Conservation (phyloP, 139 green algal genomes). For the Closterium sp. region DNA sequence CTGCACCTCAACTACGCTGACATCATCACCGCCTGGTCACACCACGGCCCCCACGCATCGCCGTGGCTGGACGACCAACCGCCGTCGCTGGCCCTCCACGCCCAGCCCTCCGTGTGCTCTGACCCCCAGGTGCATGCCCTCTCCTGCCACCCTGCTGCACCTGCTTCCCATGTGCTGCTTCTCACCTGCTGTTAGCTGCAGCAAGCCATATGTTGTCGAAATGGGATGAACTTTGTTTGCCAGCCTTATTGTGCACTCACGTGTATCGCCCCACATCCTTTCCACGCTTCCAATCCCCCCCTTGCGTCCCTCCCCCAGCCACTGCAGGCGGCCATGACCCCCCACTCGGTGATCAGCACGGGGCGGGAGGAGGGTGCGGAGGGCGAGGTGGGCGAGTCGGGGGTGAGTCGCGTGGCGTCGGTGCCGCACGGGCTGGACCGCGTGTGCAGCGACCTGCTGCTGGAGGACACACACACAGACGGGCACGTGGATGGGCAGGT, state of each 20-base stretch:
- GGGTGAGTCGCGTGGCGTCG: not conserved
- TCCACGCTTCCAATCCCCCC: not conserved
- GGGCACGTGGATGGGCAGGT: not conserved
- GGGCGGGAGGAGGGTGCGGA: not conserved
- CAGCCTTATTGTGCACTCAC: not conserved
- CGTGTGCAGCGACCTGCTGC: not conserved
- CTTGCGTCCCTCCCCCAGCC: not conserved
- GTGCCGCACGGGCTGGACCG: not conserved
- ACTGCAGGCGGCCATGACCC: not conserved
- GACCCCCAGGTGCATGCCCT: not conserved
- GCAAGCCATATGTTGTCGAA: too few species aligned
- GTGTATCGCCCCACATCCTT: not conserved
- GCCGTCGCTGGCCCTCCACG: not conserved
- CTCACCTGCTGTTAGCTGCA: too few species aligned
- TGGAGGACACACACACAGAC: not conserved
- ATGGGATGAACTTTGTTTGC: too few species aligned
- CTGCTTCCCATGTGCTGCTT: not conserved
- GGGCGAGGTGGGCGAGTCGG: not conserved
- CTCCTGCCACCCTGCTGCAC: too few species aligned
- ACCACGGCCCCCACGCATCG: not conserved
- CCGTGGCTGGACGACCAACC: slow-evolving; percentile 1
- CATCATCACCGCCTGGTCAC: slow-evolving; percentile 37
- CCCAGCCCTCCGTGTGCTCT: not conserved
- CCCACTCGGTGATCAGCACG: not conserved
- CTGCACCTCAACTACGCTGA: slow-evolving; percentile 40